Conservation (phyloP, 164 flowering plant species). For the Chimonanthus praecox region DNA sequence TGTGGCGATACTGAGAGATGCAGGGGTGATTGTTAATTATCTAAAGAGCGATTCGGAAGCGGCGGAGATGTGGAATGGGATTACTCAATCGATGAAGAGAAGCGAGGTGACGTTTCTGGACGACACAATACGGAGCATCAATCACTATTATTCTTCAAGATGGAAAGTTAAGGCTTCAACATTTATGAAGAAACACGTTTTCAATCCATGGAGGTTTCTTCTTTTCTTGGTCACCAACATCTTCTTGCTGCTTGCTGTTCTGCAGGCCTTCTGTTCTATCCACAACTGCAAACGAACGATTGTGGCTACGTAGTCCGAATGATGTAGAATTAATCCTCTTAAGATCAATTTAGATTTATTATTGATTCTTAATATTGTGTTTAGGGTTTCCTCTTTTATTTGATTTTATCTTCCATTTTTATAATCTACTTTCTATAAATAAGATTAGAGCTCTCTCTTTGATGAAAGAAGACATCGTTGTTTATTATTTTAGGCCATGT, state of each 20-base stretch:
- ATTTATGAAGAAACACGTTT: constrained; percentile 1
- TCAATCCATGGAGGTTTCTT: constrained; percentile 6
- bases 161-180: constrained; percentile 3
- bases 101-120: constrained; percentile 6
- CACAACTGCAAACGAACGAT: background rate
- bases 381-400: too few species aligned
- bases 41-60: constrained; percentile 6
- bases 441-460: too few species aligned
- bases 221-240: constrained; percentile 2
- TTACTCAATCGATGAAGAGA: constrained; percentile 2
- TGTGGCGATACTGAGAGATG: constrained; percentile 7
- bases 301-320: background rate
- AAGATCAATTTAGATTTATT: too few species aligned
- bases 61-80: constrained; percentile 6
- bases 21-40: constrained; percentile 1
- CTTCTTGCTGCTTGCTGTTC: constrained; percentile 4
- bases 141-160: background rate
- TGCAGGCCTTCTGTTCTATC: constrained; percentile 5
- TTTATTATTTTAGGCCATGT: too few species aligned
- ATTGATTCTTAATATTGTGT: too few species aligned
- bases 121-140: background rate
- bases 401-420: too few species aligned
- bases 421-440: too few species aligned
- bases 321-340: too few species aligned
- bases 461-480: too few species aligned